These are phyloP conservation scores for Phytophthora hibernalis DNA, from an alignment of 352 stramenopile genomes.

Conservation along the genomic window DNA sequence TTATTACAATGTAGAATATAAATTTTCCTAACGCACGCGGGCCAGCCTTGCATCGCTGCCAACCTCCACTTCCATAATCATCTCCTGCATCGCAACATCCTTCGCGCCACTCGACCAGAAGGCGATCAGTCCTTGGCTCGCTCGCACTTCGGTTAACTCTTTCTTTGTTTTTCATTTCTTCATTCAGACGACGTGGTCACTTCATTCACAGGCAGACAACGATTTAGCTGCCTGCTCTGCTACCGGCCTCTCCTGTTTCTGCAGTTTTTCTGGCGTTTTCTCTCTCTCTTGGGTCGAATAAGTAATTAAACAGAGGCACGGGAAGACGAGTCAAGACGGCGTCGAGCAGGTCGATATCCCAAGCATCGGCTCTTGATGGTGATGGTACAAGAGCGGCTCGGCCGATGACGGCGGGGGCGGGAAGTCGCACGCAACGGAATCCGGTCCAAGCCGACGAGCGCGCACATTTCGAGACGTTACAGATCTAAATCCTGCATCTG, in stretches of 20 bases:
- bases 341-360: constrained; percentile 33
- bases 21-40: constrained; percentile 29
- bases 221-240: constrained; percentile 23
- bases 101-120: constrained; percentile 5
- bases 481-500: constrained; percentile 84
- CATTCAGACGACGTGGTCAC: constrained; percentile 39
- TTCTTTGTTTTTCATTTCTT: constrained; percentile 39
- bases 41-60: constrained; percentile 17
- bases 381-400: constrained; percentile 52
- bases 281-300: constrained; percentile 21
- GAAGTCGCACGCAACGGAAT: constrained; percentile 24
- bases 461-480: constrained; percentile 48
- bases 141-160: constrained; percentile 13
- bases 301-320: constrained; percentile 42
- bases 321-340: constrained; percentile 27
- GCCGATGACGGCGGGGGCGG: constrained; percentile 25
- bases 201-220: constrained; percentile 35
- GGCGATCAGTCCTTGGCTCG: background rate
- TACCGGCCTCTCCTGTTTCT: constrained; percentile 38
- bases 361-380: constrained; percentile 48
- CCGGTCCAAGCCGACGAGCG: constrained; percentile 30
- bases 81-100: background rate
- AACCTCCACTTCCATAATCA: background rate
- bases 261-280: constrained; percentile 28
- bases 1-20: constrained; percentile 51